Base-by-base conservation (phyloP, 1,139 yeast species). In the Meyerozyma elateridarum region DNA sequence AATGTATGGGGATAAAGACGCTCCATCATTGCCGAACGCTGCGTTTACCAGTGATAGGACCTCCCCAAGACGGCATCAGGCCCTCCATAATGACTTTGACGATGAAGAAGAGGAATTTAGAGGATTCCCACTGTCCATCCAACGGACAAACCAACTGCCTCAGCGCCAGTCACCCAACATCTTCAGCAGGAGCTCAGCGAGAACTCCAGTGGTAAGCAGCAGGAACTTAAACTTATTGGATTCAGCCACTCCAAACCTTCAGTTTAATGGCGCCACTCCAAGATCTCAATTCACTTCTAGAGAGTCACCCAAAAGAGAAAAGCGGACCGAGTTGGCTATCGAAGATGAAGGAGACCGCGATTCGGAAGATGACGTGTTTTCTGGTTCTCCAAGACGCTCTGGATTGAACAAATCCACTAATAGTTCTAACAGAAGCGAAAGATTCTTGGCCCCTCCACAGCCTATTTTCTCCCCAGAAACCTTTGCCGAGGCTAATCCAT, bases 261-360 rank as follows among this genome's bases (percentile, higher is more conserved):
- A n/a, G 35, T 22, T 22, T 39, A 32, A 32, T 12, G 41, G 35
- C 8, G 41, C 42, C 3, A 73, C 81, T 3, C 68, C 78, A 4
- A 56, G 81, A 44, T 70, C 77, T 7, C 70, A 70, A 34, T 79
- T 67, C 44, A 77, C 87, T 1, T 61, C 72, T 15, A 59, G 71
- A 42, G 88, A 80, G 46, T 80, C 88, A 0, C 91, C 91, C 20
- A 71, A 65, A 36, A 72, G 85, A 49, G 67, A 67, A 30, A 62
- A 59, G 18, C 67, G 66, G 32, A 70, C 72, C 3, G 67, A 75
- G 9, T 56, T 76, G 8, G 56, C 72, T 8, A 65, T 73, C 16
- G 57, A 66, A 17, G 69, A 68, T 30, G 70, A 66, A 29, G 66
- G 64, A 14, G 68, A 59, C 17, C 69, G 60, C 7, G 60, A 52